A percentile compares a stretch with the other conserved stretches of the same genome.
Conservation (phyloP, 164 flowering plant genomes). For the Sextonia rubra region DNA sequence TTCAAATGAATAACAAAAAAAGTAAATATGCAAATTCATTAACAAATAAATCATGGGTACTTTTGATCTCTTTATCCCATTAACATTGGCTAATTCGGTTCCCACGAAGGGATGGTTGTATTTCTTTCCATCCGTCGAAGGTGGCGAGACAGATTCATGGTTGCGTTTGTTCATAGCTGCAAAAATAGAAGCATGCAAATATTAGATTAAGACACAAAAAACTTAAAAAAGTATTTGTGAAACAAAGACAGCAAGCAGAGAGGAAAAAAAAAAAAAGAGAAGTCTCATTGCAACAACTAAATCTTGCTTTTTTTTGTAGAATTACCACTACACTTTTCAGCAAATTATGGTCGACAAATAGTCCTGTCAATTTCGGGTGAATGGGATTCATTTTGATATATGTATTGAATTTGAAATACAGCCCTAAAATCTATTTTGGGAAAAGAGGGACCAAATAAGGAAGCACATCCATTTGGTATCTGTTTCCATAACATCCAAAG, state of each 20-base stretch:
- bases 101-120: constrained; percentile 17
- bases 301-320: background rate
- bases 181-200: constrained; percentile 12
- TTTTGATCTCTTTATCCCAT: constrained; percentile 38
- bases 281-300: background rate
- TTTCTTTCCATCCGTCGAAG: constrained; percentile 37
- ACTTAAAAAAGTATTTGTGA: background rate
- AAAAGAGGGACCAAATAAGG: background rate
- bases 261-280: too few species aligned
- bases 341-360: too few species aligned
- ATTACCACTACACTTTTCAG: background rate
- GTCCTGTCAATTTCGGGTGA: too few species aligned
- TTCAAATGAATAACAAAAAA: background rate
- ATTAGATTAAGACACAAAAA: background rate
- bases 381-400: too few species aligned
- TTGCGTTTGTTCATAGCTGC: constrained; percentile 67
- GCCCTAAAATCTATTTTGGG: background rate
- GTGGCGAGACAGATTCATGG: constrained; percentile 42
- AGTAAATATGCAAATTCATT: background rate
- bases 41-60: constrained; percentile 28
- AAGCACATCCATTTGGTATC: background rate
- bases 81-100: constrained; percentile 18
- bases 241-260: background rate
- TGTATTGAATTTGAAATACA: background rate
- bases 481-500: background rate